Evolutionary conservation across 176 grass and related monocot species (phyloP).

Genomic region (Panicum miliaceum): DNA sequence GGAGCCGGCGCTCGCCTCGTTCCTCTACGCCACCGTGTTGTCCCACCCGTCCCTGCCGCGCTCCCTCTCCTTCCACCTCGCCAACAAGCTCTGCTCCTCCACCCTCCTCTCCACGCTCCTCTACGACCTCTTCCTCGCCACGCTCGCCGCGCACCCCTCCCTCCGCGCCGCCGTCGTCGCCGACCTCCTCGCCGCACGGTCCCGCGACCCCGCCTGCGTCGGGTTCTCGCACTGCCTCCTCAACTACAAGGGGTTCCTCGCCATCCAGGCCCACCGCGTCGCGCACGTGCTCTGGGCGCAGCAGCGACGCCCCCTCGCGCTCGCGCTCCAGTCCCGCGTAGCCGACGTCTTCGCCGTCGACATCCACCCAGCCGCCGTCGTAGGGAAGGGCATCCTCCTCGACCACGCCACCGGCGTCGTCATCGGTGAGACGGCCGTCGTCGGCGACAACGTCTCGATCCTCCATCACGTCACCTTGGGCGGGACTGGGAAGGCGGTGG

Average conservation of each 20-base stretch:
- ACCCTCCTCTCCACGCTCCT: constrained; percentile 90
- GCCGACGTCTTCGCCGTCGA: constrained; percentile 95
- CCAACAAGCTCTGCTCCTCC: constrained; percentile 96
- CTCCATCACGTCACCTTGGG: constrained; percentile 97
- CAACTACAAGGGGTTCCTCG: constrained; percentile 98
- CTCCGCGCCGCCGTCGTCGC: constrained; percentile 66
- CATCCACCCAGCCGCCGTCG: constrained; percentile 83
- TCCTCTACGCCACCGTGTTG: constrained; percentile 92
- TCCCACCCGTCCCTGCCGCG: constrained; percentile 86
- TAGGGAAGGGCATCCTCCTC: constrained; percentile 88
- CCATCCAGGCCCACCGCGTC: constrained; percentile 89
- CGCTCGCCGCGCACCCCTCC: constrained; percentile 59
- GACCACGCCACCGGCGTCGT: constrained; percentile 97
- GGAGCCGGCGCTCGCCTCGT: constrained; percentile 88
- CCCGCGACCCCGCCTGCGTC: constrained; percentile 83
- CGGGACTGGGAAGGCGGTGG: constrained; percentile 83
- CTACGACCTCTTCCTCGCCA: constrained; percentile 90
- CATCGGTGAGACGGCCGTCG: constrained; percentile 89
- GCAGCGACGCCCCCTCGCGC: constrained; percentile 71
- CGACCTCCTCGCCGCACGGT: constrained; percentile 79
- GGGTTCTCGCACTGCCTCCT: constrained; percentile 91
- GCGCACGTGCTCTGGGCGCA: constrained; percentile 83
- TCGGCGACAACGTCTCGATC: constrained; percentile 94
- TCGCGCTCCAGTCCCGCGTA: constrained; percentile 84
- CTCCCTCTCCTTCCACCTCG: constrained; percentile 95